Evolutionary conservation across 2,329 filamentous ascomycete species (phyloP), one percentile per base, ranked within the genome.

Genomic region (Malbranchea cinnamomea): DNA sequence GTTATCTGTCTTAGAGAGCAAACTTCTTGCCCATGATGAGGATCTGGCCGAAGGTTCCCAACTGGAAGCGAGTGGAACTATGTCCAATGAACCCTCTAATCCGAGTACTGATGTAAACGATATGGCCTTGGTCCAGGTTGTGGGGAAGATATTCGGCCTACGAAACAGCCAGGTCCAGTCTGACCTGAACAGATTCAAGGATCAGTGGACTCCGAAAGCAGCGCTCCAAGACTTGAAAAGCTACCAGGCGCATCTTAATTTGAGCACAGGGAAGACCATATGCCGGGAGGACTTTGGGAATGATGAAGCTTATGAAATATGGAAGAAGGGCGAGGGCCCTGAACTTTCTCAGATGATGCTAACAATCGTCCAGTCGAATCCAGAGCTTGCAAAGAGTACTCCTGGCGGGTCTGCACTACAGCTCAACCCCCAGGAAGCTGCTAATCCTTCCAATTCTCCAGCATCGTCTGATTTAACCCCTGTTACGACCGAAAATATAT

Each of bases 101-200:
- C 84, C 87, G 7, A 89, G 74, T 47, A 82, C 93, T 53, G 82
- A 94, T 53, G 78, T 95, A 49, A 93, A 89, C 56, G 89, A 98
- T 50, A 98, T 98, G 89, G 77, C 77, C 21, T 69, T 94, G 57
- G 89, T 93, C 16, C 78, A 89, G 50, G 71, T 78, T 20, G 85
- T 98, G 15, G 80, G 78, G 29, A 76, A 69, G 44, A 80, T 94
- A 39, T 98, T 95, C 55, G 79, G 78, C 25, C 66, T 87, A 35
- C 74, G 74, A 24, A 73, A 78, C 41, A 73, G 75, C 2, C 75
- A 89, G 41, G 77, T 85, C 4, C 89, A 98, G 57, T 69, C 71
- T 24, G 85, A 94, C 45, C 81, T 98, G 48, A 79, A 92, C 53
- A 69, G 74, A 28, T 72, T 92, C 53, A 79, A 78, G 41, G 65